A percentile compares a stretch with the other conserved stretches of the same genome.
phyloP scores from a whole-genome alignment of 495 filamentous ascomycete genomes.

The Aspergillus panamensis region DNA sequence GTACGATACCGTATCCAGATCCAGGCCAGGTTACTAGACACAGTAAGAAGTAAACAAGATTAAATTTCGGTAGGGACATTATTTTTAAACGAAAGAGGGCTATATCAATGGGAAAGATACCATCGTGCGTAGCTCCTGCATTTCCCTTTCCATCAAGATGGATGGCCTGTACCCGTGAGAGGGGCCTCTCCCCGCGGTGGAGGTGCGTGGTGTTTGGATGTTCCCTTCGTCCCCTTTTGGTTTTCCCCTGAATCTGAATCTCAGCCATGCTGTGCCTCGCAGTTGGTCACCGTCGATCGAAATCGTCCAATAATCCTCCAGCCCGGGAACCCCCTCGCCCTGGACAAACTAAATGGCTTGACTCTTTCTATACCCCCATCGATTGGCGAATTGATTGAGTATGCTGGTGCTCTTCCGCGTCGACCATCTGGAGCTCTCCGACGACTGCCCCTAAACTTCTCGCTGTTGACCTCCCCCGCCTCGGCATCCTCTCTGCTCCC shows the following conservation, averaged over 20 bases:
- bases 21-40: no score
- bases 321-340: not conserved
- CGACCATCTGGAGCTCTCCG: conserved; percentile 8
- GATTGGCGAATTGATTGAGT: conserved; percentile 11
- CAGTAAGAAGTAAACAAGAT: no score
- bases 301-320: conserved; percentile 7
- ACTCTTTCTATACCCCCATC: not conserved
- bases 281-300: conserved; percentile 8
- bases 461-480: conserved; percentile 3
- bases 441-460: conserved; percentile 5
- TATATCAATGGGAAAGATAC: no score
- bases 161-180: no score
- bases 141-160: no score
- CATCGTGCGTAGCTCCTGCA: no score
- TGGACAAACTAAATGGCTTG: conserved; percentile 1
- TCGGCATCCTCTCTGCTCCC: conserved; percentile 4
- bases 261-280: not conserved
- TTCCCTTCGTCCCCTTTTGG: no score
- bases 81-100: no score
- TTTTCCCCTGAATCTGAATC: no score
- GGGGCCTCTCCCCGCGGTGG: no score
- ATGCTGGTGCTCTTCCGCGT: conserved; percentile 11
- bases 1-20: not conserved
- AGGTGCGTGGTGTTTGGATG: no score
- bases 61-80: no score